phyloP scores from a whole-genome alignment of 495 filamentous ascomycete genomes.

The Penicillium mononematosum region DNA sequence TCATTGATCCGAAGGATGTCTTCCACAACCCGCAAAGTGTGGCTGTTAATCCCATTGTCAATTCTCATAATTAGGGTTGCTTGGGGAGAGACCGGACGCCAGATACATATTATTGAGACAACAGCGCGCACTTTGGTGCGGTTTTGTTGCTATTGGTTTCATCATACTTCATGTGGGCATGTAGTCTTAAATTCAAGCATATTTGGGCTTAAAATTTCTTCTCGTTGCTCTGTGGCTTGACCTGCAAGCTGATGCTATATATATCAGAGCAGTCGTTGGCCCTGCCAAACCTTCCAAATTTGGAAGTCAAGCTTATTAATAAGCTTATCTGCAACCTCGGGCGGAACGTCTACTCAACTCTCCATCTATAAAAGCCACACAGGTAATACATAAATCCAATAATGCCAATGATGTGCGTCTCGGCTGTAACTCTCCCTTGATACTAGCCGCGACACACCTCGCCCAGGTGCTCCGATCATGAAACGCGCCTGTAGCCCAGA shows the following conservation, averaged over 20 bases:
- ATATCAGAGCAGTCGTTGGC: background rate
- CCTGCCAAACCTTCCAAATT: background rate
- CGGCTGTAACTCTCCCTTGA: background rate
- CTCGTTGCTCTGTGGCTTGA: too few relatives aligned
- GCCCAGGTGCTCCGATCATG: slow-evolving; percentile 10
- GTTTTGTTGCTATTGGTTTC: background rate
- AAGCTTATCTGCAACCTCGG: background rate
- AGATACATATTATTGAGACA: background rate
- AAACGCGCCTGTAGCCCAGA: slow-evolving; percentile 20
- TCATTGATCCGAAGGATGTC: slow-evolving; percentile 55
- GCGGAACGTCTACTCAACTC: background rate
- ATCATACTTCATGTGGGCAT: background rate
- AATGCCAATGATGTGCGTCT: background rate
- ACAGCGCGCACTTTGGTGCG: background rate
- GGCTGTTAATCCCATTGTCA: background rate
- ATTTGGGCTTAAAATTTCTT: background rate
- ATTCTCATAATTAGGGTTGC: background rate
- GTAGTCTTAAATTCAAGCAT: background rate
- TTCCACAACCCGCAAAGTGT: slow-evolving; percentile 65
- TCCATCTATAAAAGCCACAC: background rate
- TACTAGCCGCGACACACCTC: background rate
- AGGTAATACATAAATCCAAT: background rate
- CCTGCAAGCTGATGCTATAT: too few relatives aligned
- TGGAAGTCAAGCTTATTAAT: slow-evolving; percentile 1
- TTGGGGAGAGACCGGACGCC: background rate